Conservation (phyloP, 129 eudicot genomes). For the Flaveria brownii region DNA sequence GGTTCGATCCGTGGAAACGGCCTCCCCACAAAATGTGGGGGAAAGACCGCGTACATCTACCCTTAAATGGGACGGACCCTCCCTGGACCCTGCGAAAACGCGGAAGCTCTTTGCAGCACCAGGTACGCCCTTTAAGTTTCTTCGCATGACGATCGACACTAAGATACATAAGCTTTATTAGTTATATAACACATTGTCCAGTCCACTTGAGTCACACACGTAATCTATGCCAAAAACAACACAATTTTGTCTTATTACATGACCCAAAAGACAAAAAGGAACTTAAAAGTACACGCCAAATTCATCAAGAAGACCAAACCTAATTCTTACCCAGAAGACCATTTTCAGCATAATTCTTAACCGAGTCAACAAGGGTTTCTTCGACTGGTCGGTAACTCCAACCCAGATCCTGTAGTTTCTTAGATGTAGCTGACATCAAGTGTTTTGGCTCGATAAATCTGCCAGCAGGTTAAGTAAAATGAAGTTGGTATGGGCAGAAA, state of each 20-base stretch:
- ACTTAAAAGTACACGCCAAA: neutral
- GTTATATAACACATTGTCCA: too few relatives aligned
- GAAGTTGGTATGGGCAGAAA: neutral
- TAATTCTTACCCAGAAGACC: constrained; percentile 46
- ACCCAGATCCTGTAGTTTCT: constrained; percentile 68
- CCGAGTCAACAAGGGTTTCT: constrained; percentile 71
- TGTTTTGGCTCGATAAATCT: constrained; percentile 57
- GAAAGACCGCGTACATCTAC: too few relatives aligned
- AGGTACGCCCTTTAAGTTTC: too few relatives aligned
- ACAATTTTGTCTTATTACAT: constrained; percentile 10
- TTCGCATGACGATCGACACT: too few relatives aligned
- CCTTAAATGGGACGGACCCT: too few relatives aligned
- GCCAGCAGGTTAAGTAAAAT: constrained; percentile 23
- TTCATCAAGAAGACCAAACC: neutral
- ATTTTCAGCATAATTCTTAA: constrained; percentile 51
- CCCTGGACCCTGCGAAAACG: too few relatives aligned
- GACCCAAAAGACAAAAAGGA: neutral
- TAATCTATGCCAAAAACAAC: constrained; percentile 4
- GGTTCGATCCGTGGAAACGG: too few relatives aligned
- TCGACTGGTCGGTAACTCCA: constrained; percentile 74
- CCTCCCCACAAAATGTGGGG: too few relatives aligned
- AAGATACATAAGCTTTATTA: too few relatives aligned
- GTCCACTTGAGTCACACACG: too few relatives aligned
- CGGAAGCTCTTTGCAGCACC: too few relatives aligned
- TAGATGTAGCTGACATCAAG: constrained; percentile 31